Percentiles rank a stretch among this genome's conserved stretches.
Conservation (phyloP, 805 yeast genomes). For the Myxozyma mucilagina region DNA sequence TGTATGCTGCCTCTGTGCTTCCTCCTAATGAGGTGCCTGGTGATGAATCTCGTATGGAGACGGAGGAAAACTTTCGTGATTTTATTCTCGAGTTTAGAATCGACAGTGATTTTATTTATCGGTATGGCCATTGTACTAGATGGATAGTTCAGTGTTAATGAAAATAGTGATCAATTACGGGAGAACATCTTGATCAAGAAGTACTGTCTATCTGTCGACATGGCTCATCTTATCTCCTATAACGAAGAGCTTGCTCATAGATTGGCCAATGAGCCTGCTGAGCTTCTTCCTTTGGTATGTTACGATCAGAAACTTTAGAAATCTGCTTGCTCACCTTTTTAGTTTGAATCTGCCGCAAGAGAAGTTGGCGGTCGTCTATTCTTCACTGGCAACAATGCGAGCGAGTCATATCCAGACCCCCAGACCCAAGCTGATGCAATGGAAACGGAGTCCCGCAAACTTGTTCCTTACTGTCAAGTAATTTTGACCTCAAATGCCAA, state of each 20-base stretch:
- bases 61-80: slow-evolving; percentile 55
- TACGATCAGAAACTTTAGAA: slow-evolving; percentile 53
- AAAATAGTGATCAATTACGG: slow-evolving; percentile 73
- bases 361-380: slow-evolving; percentile 73
- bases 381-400: slow-evolving; percentile 29
- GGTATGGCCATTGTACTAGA: slow-evolving; percentile 31
- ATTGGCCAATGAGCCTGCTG: slow-evolving; percentile 74
- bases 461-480: slow-evolving; percentile 80
- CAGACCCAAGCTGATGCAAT: slow-evolving; percentile 27
- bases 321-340: not conserved
- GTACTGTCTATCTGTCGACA: slow-evolving; percentile 69
- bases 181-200: slow-evolving; percentile 79
- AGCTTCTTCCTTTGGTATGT: slow-evolving; percentile 30
- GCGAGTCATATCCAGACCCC: slow-evolving; percentile 15
- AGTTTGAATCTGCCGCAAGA: slow-evolving; percentile 40
- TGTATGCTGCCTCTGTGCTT: slow-evolving; percentile 38
- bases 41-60: slow-evolving; percentile 46
- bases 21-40: slow-evolving; percentile 53
- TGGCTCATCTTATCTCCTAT: slow-evolving; percentile 82
- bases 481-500: slow-evolving; percentile 72
- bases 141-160: not conserved
- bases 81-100: slow-evolving; percentile 85
- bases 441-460: slow-evolving; percentile 49
- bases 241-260: slow-evolving; percentile 87
- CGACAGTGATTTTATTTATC: slow-evolving; percentile 76